Evolutionary conservation across 106 monocot species (phyloP).

Genomic region (Dendrobium huoshanense): DNA sequence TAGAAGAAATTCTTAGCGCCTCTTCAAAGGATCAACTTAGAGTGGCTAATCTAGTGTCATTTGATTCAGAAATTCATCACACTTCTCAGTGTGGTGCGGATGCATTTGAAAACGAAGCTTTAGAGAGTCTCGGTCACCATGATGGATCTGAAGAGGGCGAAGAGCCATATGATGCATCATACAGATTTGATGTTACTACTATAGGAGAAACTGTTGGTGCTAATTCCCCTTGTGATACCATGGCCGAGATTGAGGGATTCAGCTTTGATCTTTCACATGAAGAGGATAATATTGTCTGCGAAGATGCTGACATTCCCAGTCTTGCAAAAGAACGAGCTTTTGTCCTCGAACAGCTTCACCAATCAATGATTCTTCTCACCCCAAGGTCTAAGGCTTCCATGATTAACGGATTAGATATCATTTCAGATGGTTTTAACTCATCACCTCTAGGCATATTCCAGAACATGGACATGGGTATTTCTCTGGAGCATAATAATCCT

Average conservation of each 20-base stretch:
- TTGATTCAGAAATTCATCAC: constrained; percentile 1
- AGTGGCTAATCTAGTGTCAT: not conserved
- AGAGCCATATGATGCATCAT: constrained; percentile 3
- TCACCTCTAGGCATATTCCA: constrained; percentile 25
- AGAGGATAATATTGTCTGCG: constrained; percentile 3
- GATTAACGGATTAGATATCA: constrained; percentile 22
- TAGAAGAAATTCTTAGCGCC: not conserved
- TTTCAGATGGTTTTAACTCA: constrained; percentile 36
- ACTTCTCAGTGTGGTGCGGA: not conserved
- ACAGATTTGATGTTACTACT: constrained; percentile 8
- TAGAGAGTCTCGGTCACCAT: not conserved
- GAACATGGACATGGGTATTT: constrained; percentile 14
- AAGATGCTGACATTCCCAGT: constrained; percentile 23
- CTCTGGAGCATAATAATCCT: constrained; percentile 13
- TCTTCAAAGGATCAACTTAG: not conserved
- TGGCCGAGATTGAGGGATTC: constrained; percentile 53
- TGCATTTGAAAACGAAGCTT: not conserved
- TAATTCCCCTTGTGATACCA: constrained; percentile 11
- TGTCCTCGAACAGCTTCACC: constrained; percentile 24
- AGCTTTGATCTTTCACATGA: constrained; percentile 23
- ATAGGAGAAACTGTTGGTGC: not conserved
- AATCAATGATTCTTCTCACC: constrained; percentile 18
- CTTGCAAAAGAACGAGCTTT: constrained; percentile 25
- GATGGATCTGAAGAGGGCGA: constrained; percentile 6
- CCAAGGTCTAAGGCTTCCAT: constrained; percentile 12